Evolutionary conservation across 148 eudicot genomes (phyloP).

Genomic region (Rhododendron vialii): DNA sequence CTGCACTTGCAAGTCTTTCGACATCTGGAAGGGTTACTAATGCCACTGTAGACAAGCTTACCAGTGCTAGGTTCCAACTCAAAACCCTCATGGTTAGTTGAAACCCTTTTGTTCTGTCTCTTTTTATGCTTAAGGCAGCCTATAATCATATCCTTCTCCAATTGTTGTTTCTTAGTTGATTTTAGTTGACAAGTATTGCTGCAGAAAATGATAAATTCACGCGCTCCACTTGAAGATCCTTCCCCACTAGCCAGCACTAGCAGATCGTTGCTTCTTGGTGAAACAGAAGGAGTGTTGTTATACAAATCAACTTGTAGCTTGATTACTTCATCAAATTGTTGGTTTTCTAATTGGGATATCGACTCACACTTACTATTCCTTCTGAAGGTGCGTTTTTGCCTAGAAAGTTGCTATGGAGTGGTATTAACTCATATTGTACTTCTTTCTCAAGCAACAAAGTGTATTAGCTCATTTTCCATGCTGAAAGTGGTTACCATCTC

Average conservation of each 20-base stretch:
- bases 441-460: not conserved
- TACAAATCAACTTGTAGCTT: conserved; percentile 71
- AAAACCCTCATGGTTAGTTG: conserved; percentile 76
- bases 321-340: conserved; percentile 62
- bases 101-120: conserved; percentile 1
- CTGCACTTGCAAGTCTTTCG: conserved; percentile 55
- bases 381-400: conserved; percentile 55
- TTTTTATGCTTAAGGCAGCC: not conserved
- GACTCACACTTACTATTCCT: conserved; percentile 80
- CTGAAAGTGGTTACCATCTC: not conserved
- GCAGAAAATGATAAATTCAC: conserved; percentile 73
- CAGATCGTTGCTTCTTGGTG: conserved; percentile 49
- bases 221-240: conserved; percentile 85
- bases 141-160: not conserved
- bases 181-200: conserved; percentile 34
- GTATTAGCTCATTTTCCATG: not conserved
- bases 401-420: not conserved
- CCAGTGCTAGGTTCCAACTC: conserved; percentile 59
- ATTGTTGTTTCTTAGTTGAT: conserved; percentile 7
- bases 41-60: conserved; percentile 45
- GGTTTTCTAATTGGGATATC: conserved; percentile 60
- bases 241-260: conserved; percentile 65
- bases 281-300: conserved; percentile 56
- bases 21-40: conserved; percentile 29
- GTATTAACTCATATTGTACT: not conserved